Base-by-base conservation (phyloP, 176 grass and related monocot genomes). In the Carex kokanica region DNA sequence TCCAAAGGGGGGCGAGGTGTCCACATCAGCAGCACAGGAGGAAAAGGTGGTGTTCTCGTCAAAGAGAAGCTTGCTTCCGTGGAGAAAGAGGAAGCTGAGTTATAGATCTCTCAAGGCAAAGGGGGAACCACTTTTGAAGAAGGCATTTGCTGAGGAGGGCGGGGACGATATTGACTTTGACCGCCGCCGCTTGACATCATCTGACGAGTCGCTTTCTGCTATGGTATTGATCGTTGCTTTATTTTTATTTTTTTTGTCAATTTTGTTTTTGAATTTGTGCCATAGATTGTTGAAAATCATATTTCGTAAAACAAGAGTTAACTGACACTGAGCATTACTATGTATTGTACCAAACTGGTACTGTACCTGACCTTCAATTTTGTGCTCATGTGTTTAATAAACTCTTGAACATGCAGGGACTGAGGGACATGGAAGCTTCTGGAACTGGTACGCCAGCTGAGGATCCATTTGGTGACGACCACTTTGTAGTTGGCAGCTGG, bases 121-220 rank as follows among this genome's bases (percentile, higher is more conserved):
- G 86, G 97, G 97, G 64, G 97, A 99, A 55, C 97, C 97, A 32
- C 86, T 99, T 40, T 85, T 99, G 88, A 99, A 99, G 86, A 95
- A 92, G 81, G 88, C 71, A 59, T 83, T 95, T 77, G 91, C 75
- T 27, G 96, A 99, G 86, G 96, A 96, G 86, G 97, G 97, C 41
- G 97, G 97, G 58, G 97, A 99, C 68, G 97, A 96, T 88, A 99
- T 99, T 81, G 93, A 99, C 60, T 93, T 91, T 82, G 97, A 95
- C 60, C 88, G 97, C 10, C 83, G 96, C 47, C 78, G 92, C 36
- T 78, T 99, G 83, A 93, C 87, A 59, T 91, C 95, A 69, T 93
- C 86, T 8, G 91, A 93, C 81, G 93, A 88, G 72, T 92, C 88
- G 81, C 40, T 84, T 66, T 79, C 84, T 34, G 72, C 61, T 69